phyloP scores from a whole-genome alignment of 2,329 filamentous ascomycete genomes.

The Xylaria sp. region DNA sequence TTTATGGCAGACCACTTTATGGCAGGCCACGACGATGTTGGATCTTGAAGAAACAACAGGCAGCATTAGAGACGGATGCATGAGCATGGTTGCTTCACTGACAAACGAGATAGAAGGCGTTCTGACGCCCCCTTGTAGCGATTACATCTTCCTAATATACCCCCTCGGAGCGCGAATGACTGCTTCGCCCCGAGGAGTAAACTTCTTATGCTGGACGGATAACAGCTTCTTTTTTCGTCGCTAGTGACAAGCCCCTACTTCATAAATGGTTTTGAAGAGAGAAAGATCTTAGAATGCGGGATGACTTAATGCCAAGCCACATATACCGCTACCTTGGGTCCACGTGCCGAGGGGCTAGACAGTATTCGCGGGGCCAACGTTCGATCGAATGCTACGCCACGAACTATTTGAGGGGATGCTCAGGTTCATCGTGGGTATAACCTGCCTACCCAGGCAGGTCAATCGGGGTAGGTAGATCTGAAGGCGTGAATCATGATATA shows the following conservation, averaged over 20 bases:
- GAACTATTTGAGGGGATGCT: not conserved
- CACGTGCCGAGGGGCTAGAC: conserved; percentile 29
- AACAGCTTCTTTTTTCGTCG: not conserved
- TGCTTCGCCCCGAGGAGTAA: conserved; percentile 20
- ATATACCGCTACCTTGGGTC: conserved; percentile 1
- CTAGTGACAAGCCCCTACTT: not conserved
- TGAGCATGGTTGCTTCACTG: conserved; percentile 26
- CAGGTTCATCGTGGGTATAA: not conserved
- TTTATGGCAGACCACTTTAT: conserved; percentile 26
- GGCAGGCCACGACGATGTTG: conserved; percentile 26
- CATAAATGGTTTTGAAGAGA: not conserved
- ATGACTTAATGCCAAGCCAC: conserved; percentile 25
- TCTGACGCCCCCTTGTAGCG: conserved; percentile 22
- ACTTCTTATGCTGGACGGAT: conserved; percentile 16
- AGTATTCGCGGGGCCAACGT: conserved; percentile 15
- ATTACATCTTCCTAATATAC: conserved; percentile 32
- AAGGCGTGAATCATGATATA: not conserved
- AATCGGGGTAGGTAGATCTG: not conserved
- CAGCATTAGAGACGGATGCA: conserved; percentile 33
- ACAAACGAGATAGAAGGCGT: conserved; percentile 33
- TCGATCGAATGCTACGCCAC: conserved; percentile 18
- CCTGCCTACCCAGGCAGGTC: conserved; percentile 18
- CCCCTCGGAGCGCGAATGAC: conserved; percentile 11
- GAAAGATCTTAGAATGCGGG: not conserved
- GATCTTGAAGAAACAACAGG: conserved; percentile 16